These are phyloP conservation scores for Rhynchospora breviuscula DNA, from an alignment of 176 grass and related monocot genomes.

Conservation along the genomic window DNA sequence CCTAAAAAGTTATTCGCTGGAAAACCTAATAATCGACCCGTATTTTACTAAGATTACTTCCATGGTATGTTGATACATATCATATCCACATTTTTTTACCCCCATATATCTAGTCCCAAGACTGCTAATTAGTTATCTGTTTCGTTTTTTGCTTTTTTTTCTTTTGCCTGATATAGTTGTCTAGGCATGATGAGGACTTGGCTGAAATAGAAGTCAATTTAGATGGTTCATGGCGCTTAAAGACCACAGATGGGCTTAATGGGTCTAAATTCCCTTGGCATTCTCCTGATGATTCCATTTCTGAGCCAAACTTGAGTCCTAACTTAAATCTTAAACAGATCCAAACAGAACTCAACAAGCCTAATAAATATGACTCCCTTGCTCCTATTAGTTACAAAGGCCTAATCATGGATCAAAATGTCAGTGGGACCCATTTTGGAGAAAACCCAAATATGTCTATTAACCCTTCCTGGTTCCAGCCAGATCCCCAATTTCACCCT, in stretches of 20 bases:
- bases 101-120: background rate
- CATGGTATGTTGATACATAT: constrained; percentile 44
- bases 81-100: background rate
- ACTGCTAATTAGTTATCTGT: background rate
- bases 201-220: constrained; percentile 87
- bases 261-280: constrained; percentile 63
- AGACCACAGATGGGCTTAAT: constrained; percentile 49
- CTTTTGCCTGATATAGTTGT: constrained; percentile 37
- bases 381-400: background rate
- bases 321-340: background rate
- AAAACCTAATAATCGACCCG: constrained; percentile 74
- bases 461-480: constrained; percentile 10
- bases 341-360: background rate
- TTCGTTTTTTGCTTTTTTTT: background rate
- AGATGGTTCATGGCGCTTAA: constrained; percentile 84
- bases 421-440: constrained; percentile 10
- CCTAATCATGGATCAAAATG: background rate
- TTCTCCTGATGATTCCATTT: constrained; percentile 60
- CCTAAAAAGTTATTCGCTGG: constrained; percentile 84
- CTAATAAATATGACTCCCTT: constrained; percentile 29
- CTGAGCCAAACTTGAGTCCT: constrained; percentile 20
- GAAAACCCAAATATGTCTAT: constrained; percentile 58
- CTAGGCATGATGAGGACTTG: constrained; percentile 65
- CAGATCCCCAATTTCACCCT: background rate
- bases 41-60: constrained; percentile 85